These are phyloP conservation scores for Tetracladium marchalianum DNA, from an alignment of 495 filamentous ascomycete genomes.

Conservation along the genomic window DNA sequence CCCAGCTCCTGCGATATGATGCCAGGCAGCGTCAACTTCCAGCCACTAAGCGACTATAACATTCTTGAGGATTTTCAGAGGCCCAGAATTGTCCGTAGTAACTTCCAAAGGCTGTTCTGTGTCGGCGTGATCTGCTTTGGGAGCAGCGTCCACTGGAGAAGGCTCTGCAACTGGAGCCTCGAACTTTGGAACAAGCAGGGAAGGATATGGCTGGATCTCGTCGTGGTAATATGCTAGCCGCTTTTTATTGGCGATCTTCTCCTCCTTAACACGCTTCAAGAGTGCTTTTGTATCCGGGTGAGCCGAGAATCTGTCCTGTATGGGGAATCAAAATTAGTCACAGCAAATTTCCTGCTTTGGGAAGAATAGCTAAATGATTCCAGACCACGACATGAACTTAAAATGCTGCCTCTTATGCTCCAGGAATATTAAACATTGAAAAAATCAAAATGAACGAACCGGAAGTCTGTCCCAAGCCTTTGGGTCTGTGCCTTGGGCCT, in stretches of 20 bases:
- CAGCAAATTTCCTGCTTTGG: no score
- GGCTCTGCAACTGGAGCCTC: no score
- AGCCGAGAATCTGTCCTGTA: slow-evolving; percentile 28
- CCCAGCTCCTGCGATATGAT: no score
- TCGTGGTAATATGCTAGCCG: slow-evolving; percentile 25
- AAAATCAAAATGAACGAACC: slow-evolving; percentile 23
- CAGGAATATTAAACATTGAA: background rate
- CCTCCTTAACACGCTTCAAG: slow-evolving; percentile 24
- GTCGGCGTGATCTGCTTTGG: no score
- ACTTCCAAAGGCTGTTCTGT: no score
- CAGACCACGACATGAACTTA: background rate
- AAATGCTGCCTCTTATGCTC: background rate
- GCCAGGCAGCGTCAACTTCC: no score
- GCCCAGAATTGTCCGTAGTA: no score
- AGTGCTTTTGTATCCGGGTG: slow-evolving; percentile 29
- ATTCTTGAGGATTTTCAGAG: no score
- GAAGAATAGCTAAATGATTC: background rate
- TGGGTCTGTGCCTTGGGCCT: slow-evolving; percentile 39
- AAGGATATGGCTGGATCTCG: background rate
- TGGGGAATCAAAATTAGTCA: background rate
- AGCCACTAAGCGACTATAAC: no score
- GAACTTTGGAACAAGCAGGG: no score
- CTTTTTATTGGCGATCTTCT: slow-evolving; percentile 22
- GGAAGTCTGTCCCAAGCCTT: slow-evolving; percentile 45
- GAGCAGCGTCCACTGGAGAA: no score